Base-by-base conservation (phyloP, 192 early-diverging fungal genomes). In the Cladochytrium replicatum region DNA sequence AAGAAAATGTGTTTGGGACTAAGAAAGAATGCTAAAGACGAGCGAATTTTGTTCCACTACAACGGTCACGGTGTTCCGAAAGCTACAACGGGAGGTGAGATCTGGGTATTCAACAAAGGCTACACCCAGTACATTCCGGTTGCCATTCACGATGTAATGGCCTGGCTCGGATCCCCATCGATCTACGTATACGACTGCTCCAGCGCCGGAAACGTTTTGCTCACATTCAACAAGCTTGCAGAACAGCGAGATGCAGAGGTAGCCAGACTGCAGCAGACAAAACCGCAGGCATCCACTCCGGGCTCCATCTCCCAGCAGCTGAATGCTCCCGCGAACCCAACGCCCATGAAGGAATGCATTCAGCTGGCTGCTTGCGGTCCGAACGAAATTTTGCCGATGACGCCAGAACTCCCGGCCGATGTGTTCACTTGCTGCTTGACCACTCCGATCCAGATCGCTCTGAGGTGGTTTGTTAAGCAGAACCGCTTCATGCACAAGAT, bases 71-170 rank as follows among this genome's bases (percentile, higher is more conserved):
- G 95, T 25, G 95, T 99, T 13, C 95, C 95, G 4, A 85, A 85
- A 50, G 93, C 95, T 8, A 95, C 93, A 7, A 60, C 72, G 9
- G 87, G 85, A 48, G 95, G 95, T 43, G 95, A 99, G 57, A 87
- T 96, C 37, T 99, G 95, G 95, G 93, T 92, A 29, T 99, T 99
- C 56, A 96, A 99, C 73, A 87, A 86, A 57, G 82, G 83, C 48
- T 96, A 91, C 74, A 95, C 92, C 28, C 95, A 99, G 74, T 99
- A 99, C 69, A 91, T 99, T 49, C 95, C 95, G 4, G 84, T 94
- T 13, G 87, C 83, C 27, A 66, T 93, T 6, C 77, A 87, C 60
- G 91, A 95, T 55, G 67, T 99, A 41, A 89, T 95, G 68, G 81
- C 80, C 30, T 93, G 90, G 89, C 66, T 99, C 3, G 95, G 95